Percentiles rank a stretch among this genome's conserved stretches.
Conservation (phyloP, 2,329 filamentous ascomycete genomes). For the Exophiala dermatitidis region DNA sequence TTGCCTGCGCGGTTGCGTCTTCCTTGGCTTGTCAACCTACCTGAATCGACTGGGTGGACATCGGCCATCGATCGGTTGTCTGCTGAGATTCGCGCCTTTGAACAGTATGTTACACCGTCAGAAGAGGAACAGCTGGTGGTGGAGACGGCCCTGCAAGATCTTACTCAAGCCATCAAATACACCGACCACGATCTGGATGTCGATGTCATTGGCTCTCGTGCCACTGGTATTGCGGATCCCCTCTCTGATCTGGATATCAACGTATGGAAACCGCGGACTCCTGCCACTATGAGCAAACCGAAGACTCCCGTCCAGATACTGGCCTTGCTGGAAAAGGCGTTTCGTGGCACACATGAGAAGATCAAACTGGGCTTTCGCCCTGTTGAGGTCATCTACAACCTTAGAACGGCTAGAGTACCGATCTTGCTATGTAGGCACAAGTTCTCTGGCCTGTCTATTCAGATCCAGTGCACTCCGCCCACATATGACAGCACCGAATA, state of each 20-base stretch:
- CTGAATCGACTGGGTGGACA: background rate
- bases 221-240: constrained; percentile 46
- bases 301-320: constrained; percentile 9
- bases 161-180: constrained; percentile 30
- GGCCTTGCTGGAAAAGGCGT: constrained; percentile 4
- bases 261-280: constrained; percentile 9
- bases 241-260: constrained; percentile 51
- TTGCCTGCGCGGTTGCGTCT: constrained; percentile 7
- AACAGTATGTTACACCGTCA: constrained; percentile 40
- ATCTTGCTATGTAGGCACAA: constrained; percentile 38
- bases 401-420: constrained; percentile 28
- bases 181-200: constrained; percentile 29
- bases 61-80: constrained; percentile 30
- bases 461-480: constrained; percentile 45
- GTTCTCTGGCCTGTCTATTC: constrained; percentile 45
- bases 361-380: constrained; percentile 2
- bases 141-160: constrained; percentile 27
- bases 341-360: constrained; percentile 6
- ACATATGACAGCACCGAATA: constrained; percentile 37
- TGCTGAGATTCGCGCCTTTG: constrained; percentile 44
- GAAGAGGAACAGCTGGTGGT: constrained; percentile 35
- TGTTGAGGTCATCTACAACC: constrained; percentile 10
- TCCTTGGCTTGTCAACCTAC: constrained; percentile 14
- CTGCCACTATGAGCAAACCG: constrained; percentile 5
- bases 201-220: constrained; percentile 48